Conservation (phyloP, 352 stramenopile species). For the Halophytophthora polymorphica region DNA sequence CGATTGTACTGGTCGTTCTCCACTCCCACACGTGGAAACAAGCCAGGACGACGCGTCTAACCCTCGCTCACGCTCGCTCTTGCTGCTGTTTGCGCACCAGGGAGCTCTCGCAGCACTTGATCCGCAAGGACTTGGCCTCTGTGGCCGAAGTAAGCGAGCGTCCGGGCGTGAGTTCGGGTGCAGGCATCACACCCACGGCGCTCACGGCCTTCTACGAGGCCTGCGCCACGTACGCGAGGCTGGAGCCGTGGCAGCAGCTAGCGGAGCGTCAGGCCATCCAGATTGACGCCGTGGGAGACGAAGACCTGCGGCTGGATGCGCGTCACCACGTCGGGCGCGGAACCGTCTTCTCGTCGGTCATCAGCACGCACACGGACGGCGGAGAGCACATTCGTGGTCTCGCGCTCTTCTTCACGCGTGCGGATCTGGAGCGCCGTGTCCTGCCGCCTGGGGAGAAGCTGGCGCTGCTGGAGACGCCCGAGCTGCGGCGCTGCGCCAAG, state of each 20-base stretch:
- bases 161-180: constrained; percentile 50
- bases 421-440: constrained; percentile 73
- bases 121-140: constrained; percentile 78
- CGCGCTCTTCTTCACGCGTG: constrained; percentile 76
- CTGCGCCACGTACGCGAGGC: constrained; percentile 54
- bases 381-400: constrained; percentile 69
- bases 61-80: background rate
- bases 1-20: background rate
- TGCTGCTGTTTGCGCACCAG: constrained; percentile 17
- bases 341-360: constrained; percentile 75
- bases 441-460: constrained; percentile 61
- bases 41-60: background rate
- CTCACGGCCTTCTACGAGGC: constrained; percentile 59
- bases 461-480: constrained; percentile 68
- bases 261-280: constrained; percentile 79
- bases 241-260: constrained; percentile 68
- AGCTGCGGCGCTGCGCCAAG: constrained; percentile 64
- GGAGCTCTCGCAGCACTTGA: constrained; percentile 75
- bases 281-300: constrained; percentile 55
- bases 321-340: constrained; percentile 49
- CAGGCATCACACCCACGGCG: constrained; percentile 54
- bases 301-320: constrained; percentile 66
- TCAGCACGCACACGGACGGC: constrained; percentile 47
- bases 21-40: background rate
- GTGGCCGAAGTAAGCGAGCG: constrained; percentile 77